Percentiles rank a stretch among this genome's conserved stretches.
Conservation (phyloP, 139 green algal species). For the Eudorina sp. region DNA sequence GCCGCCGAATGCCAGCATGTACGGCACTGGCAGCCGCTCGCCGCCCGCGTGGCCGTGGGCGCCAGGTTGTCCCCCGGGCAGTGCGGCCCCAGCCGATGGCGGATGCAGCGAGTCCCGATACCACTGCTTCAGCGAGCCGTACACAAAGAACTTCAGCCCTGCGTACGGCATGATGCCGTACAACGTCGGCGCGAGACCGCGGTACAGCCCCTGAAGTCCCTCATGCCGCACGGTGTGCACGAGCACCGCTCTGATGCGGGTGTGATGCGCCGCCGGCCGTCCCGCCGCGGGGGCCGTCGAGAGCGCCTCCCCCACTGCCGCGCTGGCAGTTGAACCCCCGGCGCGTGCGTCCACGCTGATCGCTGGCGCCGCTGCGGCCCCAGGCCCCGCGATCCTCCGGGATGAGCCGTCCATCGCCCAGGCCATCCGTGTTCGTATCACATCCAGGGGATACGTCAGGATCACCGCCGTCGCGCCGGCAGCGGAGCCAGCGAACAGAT, state of each 20-base stretch:
- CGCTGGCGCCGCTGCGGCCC: too few species aligned
- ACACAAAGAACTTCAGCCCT: slow-evolving; percentile 91
- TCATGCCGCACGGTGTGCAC: slow-evolving; percentile 65
- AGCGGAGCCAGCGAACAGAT: slow-evolving; percentile 84
- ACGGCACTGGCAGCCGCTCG: slow-evolving; percentile 71
- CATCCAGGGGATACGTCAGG: slow-evolving; percentile 16
- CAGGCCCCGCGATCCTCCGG: not conserved
- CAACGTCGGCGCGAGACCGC: slow-evolving; percentile 86
- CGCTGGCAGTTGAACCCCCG: not conserved
- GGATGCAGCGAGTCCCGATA: slow-evolving; percentile 43
- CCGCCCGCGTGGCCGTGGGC: not conserved
- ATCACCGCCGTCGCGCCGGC: slow-evolving; percentile 75
- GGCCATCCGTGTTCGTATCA: slow-evolving; percentile 5
- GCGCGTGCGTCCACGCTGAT: not conserved
- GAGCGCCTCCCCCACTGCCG: slow-evolving; percentile 15
- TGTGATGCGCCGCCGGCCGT: not conserved
- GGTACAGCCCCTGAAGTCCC: slow-evolving; percentile 78
- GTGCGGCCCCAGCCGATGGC: not conserved
- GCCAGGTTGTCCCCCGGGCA: slow-evolving; percentile 31
- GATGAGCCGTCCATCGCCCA: not conserved
- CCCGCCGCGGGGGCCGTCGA: not conserved
- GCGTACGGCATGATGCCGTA: slow-evolving; percentile 95
- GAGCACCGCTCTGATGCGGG: slow-evolving; percentile 63
- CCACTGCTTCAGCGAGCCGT: slow-evolving; percentile 87
- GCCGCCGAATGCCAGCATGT: slow-evolving; percentile 88